A percentile compares a stretch with the other conserved stretches of the same genome.
These are phyloP conservation scores for Daldinia childiae DNA, from an alignment of 495 filamentous ascomycete species.

Conservation along the genomic window DNA sequence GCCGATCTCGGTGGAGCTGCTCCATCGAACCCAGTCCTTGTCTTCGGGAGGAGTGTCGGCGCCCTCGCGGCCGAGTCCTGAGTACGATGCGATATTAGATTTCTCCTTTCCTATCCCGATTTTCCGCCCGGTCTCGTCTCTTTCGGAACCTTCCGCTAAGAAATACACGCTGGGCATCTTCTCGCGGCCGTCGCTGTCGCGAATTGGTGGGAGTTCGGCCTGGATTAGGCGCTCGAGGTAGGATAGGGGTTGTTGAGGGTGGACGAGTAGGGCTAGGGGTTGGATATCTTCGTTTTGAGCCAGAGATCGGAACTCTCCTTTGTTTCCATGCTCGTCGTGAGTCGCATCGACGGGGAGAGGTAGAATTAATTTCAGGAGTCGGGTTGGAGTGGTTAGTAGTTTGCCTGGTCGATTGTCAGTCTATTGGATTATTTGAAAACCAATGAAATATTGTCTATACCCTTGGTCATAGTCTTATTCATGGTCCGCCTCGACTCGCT, in stretches of 20 bases:
- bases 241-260: conserved; percentile 92
- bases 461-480: conserved; percentile 70
- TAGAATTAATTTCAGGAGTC: conserved; percentile 87
- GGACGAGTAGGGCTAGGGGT: conserved; percentile 86
- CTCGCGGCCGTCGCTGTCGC: conserved; percentile 63
- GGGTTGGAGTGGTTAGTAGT: conserved; percentile 87
- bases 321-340: conserved; percentile 56
- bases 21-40: conserved; percentile 85
- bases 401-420: conserved; percentile 66
- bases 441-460: conserved; percentile 55
- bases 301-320: conserved; percentile 51
- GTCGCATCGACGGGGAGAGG: conserved; percentile 73
- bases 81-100: conserved; percentile 66
- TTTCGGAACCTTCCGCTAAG: conserved; percentile 75
- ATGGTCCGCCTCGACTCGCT: conserved; percentile 46
- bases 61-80: conserved; percentile 64
- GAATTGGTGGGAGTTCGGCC: conserved; percentile 81
- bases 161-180: conserved; percentile 82
- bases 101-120: conserved; percentile 39
- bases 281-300: conserved; percentile 70
- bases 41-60: conserved; percentile 47
- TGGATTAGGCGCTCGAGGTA: conserved; percentile 93
- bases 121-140: conserved; percentile 60
- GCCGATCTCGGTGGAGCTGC: conserved; percentile 85
- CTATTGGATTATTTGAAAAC: neutral